Evolutionary conservation across 305 asterid genomes (phyloP).

Genomic region (Fraxinus floribunda): DNA sequence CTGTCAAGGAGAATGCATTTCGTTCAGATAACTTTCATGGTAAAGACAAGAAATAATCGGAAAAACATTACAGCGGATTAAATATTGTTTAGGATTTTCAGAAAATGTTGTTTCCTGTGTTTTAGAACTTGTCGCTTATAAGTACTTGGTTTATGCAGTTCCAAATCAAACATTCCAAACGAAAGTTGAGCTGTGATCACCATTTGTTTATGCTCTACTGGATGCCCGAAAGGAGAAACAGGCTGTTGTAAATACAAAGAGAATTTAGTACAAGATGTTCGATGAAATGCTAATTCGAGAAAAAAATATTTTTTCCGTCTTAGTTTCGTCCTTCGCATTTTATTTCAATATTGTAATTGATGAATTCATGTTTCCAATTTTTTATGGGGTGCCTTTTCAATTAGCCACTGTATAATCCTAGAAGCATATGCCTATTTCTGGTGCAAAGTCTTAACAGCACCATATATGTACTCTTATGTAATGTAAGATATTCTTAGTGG

Average conservation of each 20-base stretch:
- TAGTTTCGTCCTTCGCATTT: slow-evolving; percentile 1
- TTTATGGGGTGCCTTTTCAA: slow-evolving; percentile 16
- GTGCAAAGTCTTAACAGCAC: slow-evolving; percentile 46
- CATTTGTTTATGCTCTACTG: slow-evolving; percentile 14
- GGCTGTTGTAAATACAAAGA: slow-evolving; percentile 52
- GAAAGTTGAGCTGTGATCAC: slow-evolving; percentile 63
- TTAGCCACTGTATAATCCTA: slow-evolving; percentile 19
- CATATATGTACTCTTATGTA: slow-evolving; percentile 36
- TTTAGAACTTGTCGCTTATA: slow-evolving; percentile 4
- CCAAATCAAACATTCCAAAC: slow-evolving; percentile 43
- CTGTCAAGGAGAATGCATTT: slow-evolving; percentile 21
- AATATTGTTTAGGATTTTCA: not conserved
- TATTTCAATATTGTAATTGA: slow-evolving; percentile 32
- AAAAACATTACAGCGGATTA: not conserved
- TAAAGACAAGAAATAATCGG: slow-evolving; percentile 15
- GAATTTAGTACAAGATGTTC: slow-evolving; percentile 27
- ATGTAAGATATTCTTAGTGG: slow-evolving; percentile 37
- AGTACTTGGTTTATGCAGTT: slow-evolving; percentile 32
- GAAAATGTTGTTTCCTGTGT: not conserved
- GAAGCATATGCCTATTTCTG: slow-evolving; percentile 21
- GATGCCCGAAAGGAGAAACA: slow-evolving; percentile 25
- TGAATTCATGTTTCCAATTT: slow-evolving; percentile 15
- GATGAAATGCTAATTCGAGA: slow-evolving; percentile 36
- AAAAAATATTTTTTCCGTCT: slow-evolving; percentile 1
- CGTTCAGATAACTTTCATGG: slow-evolving; percentile 38